Conservation (phyloP, 106 monocot species). For the Apostasia shenzhenica region DNA sequence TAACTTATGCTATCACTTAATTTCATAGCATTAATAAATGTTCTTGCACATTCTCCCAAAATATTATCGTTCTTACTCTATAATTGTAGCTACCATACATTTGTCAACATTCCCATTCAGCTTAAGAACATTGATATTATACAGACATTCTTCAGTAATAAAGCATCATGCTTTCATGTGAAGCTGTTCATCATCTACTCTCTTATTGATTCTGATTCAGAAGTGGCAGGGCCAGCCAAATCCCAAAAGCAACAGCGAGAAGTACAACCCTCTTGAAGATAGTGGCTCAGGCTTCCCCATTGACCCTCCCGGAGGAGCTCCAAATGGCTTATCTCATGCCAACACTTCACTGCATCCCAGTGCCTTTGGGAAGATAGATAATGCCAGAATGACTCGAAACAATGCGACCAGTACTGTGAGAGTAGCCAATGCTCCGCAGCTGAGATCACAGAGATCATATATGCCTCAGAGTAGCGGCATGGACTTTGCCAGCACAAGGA, state of each 20-base stretch:
- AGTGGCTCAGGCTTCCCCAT: slow-evolving; percentile 19
- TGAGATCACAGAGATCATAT: slow-evolving; percentile 27
- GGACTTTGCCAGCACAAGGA: slow-evolving; percentile 12
- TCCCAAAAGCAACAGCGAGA: slow-evolving; percentile 37
- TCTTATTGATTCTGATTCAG: slow-evolving; percentile 23
- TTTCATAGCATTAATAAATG: background rate
- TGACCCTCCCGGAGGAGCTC: slow-evolving; percentile 13
- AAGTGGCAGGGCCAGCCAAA: slow-evolving; percentile 12
- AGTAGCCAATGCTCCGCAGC: slow-evolving; percentile 12
- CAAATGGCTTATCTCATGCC: slow-evolving; percentile 11
- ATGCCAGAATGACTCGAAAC: background rate
- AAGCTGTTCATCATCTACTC: background rate
- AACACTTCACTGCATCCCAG: slow-evolving; percentile 20
- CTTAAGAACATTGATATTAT: too few species aligned
- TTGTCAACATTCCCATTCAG: too few species aligned
- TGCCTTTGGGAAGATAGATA: background rate
- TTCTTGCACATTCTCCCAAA: background rate
- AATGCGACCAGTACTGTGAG: slow-evolving; percentile 20
- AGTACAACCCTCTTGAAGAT: slow-evolving; percentile 32
- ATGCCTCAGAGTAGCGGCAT: background rate
- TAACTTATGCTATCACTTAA: too few species aligned
- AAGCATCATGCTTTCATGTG: background rate
- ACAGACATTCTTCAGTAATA: too few species aligned
- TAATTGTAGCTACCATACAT: too few species aligned
- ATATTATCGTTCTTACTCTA: too few species aligned